A percentile compares a stretch with the other conserved stretches of the same genome.
These are phyloP conservation scores for Aurifilum marmelostoma DNA, from an alignment of 2,329 filamentous ascomycete species.

Conservation along the genomic window DNA sequence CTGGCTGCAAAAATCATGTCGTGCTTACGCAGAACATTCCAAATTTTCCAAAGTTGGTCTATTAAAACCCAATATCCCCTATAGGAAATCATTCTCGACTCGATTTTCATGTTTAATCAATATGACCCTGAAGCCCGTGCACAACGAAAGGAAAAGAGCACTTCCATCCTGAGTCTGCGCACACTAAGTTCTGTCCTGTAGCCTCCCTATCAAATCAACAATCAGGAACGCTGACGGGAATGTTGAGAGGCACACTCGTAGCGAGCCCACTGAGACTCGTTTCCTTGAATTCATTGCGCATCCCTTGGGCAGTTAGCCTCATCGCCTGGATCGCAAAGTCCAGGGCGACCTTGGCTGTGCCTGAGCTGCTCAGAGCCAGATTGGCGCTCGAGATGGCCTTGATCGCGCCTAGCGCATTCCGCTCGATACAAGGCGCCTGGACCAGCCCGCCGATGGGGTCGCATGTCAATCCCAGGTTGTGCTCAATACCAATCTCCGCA, in stretches of 20 bases:
- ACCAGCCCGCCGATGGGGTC: conserved; percentile 55
- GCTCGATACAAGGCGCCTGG: conserved; percentile 55
- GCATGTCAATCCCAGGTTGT: conserved; percentile 55
- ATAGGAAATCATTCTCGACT: no score
- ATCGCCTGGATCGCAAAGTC: conserved; percentile 56
- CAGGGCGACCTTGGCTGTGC: conserved; percentile 52
- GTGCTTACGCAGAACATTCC: neutral
- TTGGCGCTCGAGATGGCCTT: conserved; percentile 57
- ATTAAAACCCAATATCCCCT: no score
- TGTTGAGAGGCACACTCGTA: conserved; percentile 54
- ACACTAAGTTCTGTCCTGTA: neutral
- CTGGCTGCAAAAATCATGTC: neutral
- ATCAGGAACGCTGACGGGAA: conserved; percentile 56
- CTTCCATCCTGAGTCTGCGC: neutral
- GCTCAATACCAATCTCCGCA: conserved; percentile 56
- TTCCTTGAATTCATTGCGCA: conserved; percentile 58
- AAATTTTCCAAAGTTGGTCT: neutral
- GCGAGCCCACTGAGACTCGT: conserved; percentile 54
- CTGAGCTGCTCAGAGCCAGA: conserved; percentile 50
- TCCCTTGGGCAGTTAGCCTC: conserved; percentile 53
- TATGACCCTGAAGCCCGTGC: neutral
- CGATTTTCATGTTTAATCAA: no score
- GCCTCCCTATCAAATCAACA: conserved; percentile 39
- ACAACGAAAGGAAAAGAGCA: neutral
- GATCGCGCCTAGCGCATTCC: conserved; percentile 54